Base-by-base conservation (phyloP, 371 early-diverging fungal genomes). In the Mucor indicus region DNA sequence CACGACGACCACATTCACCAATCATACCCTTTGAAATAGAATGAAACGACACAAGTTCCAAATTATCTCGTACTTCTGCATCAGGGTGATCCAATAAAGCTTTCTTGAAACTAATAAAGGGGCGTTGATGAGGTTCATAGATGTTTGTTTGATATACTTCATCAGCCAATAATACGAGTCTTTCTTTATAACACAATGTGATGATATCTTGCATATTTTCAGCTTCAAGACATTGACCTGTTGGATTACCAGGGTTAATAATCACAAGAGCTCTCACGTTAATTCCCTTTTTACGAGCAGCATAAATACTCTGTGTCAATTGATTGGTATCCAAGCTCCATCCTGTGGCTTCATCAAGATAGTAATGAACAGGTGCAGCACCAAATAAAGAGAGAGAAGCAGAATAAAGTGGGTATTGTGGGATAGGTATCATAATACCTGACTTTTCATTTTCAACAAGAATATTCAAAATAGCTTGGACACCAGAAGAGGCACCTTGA, bases 1-100 rank as follows among this genome's bases (percentile, higher is more conserved):
- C 98, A 44, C 98, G 91, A 52, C 93, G 88, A 36, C 98, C 98
- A 64, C 98, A 98, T 62, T 98, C 98, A 44, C 98, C 98, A 50
- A 98, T 67, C 93, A 96, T 90, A 40, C 98, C 98, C 70, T 98
- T 98, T 30, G 96, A 96, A 46, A 96, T 85, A 30, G 90, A 90
- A 61, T 98, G 96, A 83, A 93, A 95, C 15, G 93, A 93, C 47
- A 96, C 81, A 49, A 96, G 68, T 71, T 96, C 95, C 15, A 86
- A 40, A 36, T 73, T 30, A 11, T 55, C 51, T 22, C 51, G 27
- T 11, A 43, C 52, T 8, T 50, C 47, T 17, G 40, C 37, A 17
- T 56, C 5, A 71, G 72, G 67, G 71, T 84, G 16, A 51, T 44
- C 50, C 48, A 43, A 85, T 42, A 87, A 70, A 1, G 93, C 85